Percentiles rank a stretch among this genome's conserved stretches.
Evolutionary conservation across 2,329 filamentous ascomycete species (phyloP).

Genomic region (Talaromyces amestolkiae): DNA sequence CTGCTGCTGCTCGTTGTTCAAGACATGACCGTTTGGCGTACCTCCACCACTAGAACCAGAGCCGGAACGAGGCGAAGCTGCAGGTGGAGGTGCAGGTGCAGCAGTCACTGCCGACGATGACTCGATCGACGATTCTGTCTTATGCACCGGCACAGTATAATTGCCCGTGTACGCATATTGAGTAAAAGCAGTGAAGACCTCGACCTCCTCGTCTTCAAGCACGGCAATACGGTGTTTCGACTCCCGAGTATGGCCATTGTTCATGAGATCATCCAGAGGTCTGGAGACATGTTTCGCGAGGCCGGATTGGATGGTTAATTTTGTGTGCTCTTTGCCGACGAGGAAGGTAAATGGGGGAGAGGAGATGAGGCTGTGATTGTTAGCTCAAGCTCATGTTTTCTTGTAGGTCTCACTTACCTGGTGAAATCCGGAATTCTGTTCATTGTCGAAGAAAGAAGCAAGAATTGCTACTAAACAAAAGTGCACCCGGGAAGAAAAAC

Average conservation of each 20-base stretch:
- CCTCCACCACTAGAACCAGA: neutral
- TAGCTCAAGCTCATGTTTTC: neutral
- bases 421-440: conserved; percentile 32
- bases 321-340: conserved; percentile 46
- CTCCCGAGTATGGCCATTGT: conserved; percentile 47
- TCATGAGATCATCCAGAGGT: conserved; percentile 46
- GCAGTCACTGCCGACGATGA: neutral
- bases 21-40: neutral
- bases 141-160: conserved; percentile 38
- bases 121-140: conserved; percentile 15
- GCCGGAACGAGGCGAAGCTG: conserved; percentile 6
- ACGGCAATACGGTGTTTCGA: conserved; percentile 43
- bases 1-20: conserved; percentile 1
- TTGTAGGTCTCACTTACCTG: conserved; percentile 26
- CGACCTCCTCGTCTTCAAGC: conserved; percentile 48
- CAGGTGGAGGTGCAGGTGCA: conserved; percentile 1
- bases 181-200: conserved; percentile 50
- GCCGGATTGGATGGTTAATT: conserved; percentile 47
- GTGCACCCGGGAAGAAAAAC: neutral
- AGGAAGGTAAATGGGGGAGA: conserved; percentile 48
- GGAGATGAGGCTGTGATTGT: conserved; percentile 39
- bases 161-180: conserved; percentile 52
- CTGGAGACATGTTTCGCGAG: conserved; percentile 46
- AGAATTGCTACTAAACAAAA: neutral
- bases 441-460: conserved; percentile 23